A percentile compares a stretch with the other conserved stretches of the same genome.
These are phyloP conservation scores for Parafenestella ontariensis DNA, from an alignment of 2,329 filamentous ascomycete species.

Conservation along the genomic window DNA sequence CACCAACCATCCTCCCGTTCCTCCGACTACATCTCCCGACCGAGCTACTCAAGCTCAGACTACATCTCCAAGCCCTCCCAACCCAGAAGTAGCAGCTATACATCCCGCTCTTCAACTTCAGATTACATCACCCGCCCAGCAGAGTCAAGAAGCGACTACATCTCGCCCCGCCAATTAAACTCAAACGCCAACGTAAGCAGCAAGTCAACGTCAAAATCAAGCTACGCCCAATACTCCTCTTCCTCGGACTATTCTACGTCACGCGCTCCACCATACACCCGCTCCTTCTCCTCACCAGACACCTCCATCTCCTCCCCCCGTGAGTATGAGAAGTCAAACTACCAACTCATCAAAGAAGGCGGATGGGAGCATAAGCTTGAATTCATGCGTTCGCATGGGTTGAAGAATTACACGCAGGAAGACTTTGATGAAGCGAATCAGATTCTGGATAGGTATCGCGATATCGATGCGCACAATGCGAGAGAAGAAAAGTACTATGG, in stretches of 20 bases:
- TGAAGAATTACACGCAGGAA: constrained; percentile 6
- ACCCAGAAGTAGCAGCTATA: neutral
- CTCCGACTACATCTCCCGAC: constrained; percentile 10
- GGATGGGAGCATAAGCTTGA: constrained; percentile 15
- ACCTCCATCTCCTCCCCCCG: too few species aligned
- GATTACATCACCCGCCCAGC: constrained; percentile 3
- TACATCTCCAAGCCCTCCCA: constrained; percentile 7
- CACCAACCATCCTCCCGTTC: constrained; percentile 5
- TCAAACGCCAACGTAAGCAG: neutral
- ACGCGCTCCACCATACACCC: too few species aligned
- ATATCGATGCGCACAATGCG: neutral
- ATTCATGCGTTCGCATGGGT: constrained; percentile 17
- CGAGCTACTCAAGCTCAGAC: constrained; percentile 3
- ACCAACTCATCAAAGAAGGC: constrained; percentile 8
- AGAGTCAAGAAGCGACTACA: neutral
- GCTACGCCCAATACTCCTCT: neutral
- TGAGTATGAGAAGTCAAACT: too few species aligned
- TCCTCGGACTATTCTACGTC: neutral
- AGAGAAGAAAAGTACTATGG: neutral
- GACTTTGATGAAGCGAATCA: constrained; percentile 11
- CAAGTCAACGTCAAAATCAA: neutral
- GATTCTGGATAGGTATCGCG: constrained; percentile 4
- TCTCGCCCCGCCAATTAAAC: neutral
- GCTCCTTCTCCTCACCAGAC: too few species aligned
- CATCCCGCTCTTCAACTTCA: neutral